Evolutionary conservation across 768 basidiomycete species (phyloP).

Genomic region (Amanita polypyramis): DNA sequence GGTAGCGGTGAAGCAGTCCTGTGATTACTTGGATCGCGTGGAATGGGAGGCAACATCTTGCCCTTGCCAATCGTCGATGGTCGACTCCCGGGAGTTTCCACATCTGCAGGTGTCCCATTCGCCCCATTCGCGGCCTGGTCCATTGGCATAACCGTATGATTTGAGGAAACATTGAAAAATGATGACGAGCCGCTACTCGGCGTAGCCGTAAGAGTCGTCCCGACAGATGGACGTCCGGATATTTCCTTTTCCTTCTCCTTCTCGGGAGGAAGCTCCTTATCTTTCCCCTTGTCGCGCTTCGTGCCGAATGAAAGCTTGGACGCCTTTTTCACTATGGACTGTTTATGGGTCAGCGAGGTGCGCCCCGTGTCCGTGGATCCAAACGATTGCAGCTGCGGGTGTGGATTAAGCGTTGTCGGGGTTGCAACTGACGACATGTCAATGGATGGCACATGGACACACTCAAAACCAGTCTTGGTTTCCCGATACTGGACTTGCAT

Average conservation of each 20-base stretch:
- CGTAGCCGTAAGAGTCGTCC: constrained; percentile 46
- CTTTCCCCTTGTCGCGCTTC: constrained; percentile 40
- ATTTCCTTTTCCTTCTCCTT: constrained; percentile 24
- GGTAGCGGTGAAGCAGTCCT: constrained; percentile 17
- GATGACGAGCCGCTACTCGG: constrained; percentile 74
- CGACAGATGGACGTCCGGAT: constrained; percentile 30
- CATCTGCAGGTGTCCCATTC: constrained; percentile 13
- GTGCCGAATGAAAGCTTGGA: constrained; percentile 73
- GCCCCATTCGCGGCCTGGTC: constrained; percentile 17
- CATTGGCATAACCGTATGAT: constrained; percentile 23
- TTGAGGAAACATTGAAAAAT: constrained; percentile 73
- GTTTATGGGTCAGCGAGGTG: constrained; percentile 23
- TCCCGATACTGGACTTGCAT: constrained; percentile 95
- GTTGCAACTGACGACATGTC: constrained; percentile 68
- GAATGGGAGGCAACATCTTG: constrained; percentile 72
- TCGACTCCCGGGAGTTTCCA: constrained; percentile 21
- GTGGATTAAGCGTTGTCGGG: constrained; percentile 17
- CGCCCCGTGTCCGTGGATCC: constrained; percentile 41
- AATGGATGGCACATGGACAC: constrained; percentile 91
- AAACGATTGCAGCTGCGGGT: constrained; percentile 30
- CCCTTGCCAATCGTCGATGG: constrained; percentile 38
- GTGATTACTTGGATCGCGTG: constrained; percentile 42
- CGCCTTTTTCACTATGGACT: constrained; percentile 59
- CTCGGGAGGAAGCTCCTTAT: constrained; percentile 28
- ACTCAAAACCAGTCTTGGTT: constrained; percentile 88